Evolutionary conservation across 768 basidiomycete species (phyloP).

Genomic region (Phylloporus sp.): DNA sequence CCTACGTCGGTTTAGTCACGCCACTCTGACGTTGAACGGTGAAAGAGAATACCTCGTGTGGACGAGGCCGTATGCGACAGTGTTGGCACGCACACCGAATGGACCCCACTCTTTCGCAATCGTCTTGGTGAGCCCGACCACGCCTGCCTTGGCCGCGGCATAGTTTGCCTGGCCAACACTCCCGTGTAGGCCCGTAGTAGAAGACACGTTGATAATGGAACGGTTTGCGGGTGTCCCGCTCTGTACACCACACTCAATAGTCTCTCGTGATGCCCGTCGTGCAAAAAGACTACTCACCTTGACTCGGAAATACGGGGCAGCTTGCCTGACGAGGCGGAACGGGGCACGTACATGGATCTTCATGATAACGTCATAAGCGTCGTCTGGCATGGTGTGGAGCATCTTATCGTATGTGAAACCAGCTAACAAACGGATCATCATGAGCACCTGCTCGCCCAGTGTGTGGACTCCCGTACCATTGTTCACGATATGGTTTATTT

Average conservation of each 20-base stretch:
- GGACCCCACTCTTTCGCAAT: conserved; percentile 85
- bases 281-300: conserved; percentile 41
- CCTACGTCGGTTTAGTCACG: conserved; percentile 33
- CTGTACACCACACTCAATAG: conserved; percentile 29
- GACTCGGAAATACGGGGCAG: conserved; percentile 80
- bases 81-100: conserved; percentile 80
- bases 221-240: conserved; percentile 59
- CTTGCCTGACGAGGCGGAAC: conserved; percentile 79
- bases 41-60: conserved; percentile 56
- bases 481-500: conserved; percentile 85
- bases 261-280: background rate
- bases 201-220: conserved; percentile 79
- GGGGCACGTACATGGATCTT: conserved; percentile 85
- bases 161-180: conserved; percentile 87
- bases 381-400: conserved; percentile 84
- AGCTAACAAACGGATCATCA: conserved; percentile 33
- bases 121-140: conserved; percentile 79
- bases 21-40: background rate
- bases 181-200: conserved; percentile 78
- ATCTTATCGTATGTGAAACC: conserved; percentile 84
- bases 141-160: conserved; percentile 74
- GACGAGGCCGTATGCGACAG: conserved; percentile 73
- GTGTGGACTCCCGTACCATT: conserved; percentile 45
- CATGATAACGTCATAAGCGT: conserved; percentile 75
- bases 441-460: background rate